These are phyloP conservation scores for Phlebopus sp. DNA, from an alignment of 1,284 basidiomycete genomes.

Conservation along the genomic window DNA sequence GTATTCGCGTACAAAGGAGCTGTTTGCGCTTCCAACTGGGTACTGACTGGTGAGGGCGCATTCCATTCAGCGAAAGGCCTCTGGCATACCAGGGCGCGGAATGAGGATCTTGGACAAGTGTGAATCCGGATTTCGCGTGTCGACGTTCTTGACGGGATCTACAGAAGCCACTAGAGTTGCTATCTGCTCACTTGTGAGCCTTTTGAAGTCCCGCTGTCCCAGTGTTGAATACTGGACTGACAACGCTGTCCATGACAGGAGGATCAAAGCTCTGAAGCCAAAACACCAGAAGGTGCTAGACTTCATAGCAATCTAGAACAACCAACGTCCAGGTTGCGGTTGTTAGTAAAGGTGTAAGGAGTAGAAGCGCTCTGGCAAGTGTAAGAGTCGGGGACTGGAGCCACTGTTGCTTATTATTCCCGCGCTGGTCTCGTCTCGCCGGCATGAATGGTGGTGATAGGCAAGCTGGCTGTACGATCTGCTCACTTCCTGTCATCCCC, in stretches of 20 bases:
- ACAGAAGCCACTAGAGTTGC: constrained; percentile 47
- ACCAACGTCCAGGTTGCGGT: too few relatives aligned
- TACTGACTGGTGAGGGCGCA: constrained; percentile 7
- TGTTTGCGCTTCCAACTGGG: constrained; percentile 71
- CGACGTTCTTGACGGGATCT: constrained; percentile 66
- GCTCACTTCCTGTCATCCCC: too few relatives aligned
- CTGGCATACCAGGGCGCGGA: constrained; percentile 69
- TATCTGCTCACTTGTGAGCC: constrained; percentile 53
- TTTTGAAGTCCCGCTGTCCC: constrained; percentile 43
- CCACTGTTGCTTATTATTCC: too few relatives aligned
- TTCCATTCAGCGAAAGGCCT: constrained; percentile 7
- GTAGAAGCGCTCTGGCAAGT: too few relatives aligned
- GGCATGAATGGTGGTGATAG: too few relatives aligned
- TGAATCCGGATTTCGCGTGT: constrained; percentile 60
- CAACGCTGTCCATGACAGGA: constrained; percentile 23
- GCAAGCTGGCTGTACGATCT: too few relatives aligned
- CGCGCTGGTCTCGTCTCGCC: too few relatives aligned
- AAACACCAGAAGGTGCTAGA: constrained; percentile 5
- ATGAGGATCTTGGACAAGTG: constrained; percentile 82
- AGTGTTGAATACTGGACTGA: constrained; percentile 30
- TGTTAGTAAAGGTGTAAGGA: too few relatives aligned
- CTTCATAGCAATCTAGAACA: constrained; percentile 19
- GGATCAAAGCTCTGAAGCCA: constrained; percentile 9
- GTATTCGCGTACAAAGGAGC: constrained; percentile 76
- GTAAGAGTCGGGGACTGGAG: too few relatives aligned